These are phyloP conservation scores for Waltergamsia citrina DNA, from an alignment of 2,329 filamentous ascomycete genomes.

Conservation along the genomic window DNA sequence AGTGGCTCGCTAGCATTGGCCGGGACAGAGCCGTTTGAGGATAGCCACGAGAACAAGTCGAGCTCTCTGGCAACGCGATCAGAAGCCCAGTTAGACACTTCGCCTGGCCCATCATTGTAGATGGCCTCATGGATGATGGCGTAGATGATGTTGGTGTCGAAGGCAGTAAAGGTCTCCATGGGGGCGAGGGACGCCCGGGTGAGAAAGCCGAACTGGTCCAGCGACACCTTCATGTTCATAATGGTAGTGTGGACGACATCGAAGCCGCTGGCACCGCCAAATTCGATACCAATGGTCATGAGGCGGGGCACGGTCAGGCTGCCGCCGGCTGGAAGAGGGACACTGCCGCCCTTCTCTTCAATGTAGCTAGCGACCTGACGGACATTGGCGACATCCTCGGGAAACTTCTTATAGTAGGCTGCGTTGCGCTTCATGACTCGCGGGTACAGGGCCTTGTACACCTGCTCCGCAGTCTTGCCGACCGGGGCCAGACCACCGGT, in stretches of 20 bases:
- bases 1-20: conserved; percentile 38
- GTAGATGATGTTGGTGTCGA: conserved; percentile 75
- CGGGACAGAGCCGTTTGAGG: conserved; percentile 15
- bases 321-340: conserved; percentile 66
- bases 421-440: conserved; percentile 64
- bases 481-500: conserved; percentile 78
- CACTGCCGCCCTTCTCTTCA: conserved; percentile 39
- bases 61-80: conserved; percentile 47
- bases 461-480: conserved; percentile 59
- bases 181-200: conserved; percentile 60
- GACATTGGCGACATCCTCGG: conserved; percentile 65
- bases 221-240: conserved; percentile 58
- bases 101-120: conserved; percentile 62
- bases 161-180: conserved; percentile 58
- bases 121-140: conserved; percentile 80
- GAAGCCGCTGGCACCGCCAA: conserved; percentile 72
- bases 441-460: conserved; percentile 64
- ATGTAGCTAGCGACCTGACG: conserved; percentile 59
- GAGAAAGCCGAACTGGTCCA: conserved; percentile 65
- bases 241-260: conserved; percentile 66
- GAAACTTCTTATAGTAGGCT: conserved; percentile 76
- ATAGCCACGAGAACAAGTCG: conserved; percentile 41
- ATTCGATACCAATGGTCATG: conserved; percentile 65
- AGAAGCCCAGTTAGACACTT: conserved; percentile 67
- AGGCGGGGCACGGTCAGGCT: conserved; percentile 64